Evolutionary conservation across 352 stramenopile genomes (phyloP), one percentile per base, ranked within the genome.

Genomic region (Pythium grandisporangium): DNA sequence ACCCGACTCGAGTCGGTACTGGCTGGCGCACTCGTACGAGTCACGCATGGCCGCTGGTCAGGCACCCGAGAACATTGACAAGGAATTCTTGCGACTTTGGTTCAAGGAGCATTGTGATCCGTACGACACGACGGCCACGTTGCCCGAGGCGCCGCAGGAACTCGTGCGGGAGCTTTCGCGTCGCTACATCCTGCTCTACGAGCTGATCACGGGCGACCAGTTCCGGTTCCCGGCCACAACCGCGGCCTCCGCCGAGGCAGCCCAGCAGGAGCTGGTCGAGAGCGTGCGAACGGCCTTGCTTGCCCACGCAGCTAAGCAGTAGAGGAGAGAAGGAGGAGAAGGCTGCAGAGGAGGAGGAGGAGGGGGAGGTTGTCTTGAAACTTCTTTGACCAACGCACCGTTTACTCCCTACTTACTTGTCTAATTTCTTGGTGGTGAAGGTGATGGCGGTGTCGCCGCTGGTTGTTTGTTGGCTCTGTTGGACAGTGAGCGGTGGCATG

Each of bases 1-100:
- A 16, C 96, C 96, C 20, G 96, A 99, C 72, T 99, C 93, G 48
- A 98, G 91, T 39, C 84, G 95, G 16, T 98, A 96, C 60, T 96
- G 87, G 84, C 69, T 96, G 22, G 75, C 83, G 16, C 53, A 84
- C 56, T 95, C 89, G 21, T 98, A 97, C 58, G 70, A 95, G 33
- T 57, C 87, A 51, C 70, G 86, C 37, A 95, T 97, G 66, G 58
- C 58, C 6, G 63, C 61, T 5, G 88, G 86, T 5, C 63, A 88
- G 39, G 95, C 97, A 42, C 96, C 96, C 13, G 95, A 99, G 47
- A 99, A 99, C 64, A 98, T 99, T 50, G 96, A 99, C 70, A 99
- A 99, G 78, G 96, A 99, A 70, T 99, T 99, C 56, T 61, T 99
- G 38, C 78, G 96, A 42, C 72, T 98, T 29, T 99, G 96, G 96